These are phyloP conservation scores for Solanum phureja DNA, from an alignment of 257 asterid species.

Conservation along the genomic window DNA sequence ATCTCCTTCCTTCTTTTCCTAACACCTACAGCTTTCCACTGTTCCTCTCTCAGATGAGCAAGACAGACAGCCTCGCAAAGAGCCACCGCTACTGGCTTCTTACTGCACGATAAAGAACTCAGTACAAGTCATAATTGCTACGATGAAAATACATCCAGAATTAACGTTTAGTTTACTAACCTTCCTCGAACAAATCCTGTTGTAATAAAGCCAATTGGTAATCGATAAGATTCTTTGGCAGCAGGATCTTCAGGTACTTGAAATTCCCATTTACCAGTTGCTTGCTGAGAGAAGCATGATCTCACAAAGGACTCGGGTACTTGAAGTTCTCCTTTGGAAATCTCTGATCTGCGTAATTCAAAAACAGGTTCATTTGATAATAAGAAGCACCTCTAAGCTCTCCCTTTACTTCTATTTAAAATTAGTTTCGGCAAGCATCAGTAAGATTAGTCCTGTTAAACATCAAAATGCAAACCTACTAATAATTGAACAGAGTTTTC, in stretches of 20 bases:
- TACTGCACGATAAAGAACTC: constrained; percentile 35
- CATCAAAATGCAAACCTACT: not conserved
- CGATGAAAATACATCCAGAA: not conserved
- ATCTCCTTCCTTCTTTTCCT: constrained; percentile 61
- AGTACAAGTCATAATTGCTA: not conserved
- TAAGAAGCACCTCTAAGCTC: not conserved
- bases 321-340: constrained; percentile 37
- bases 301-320: constrained; percentile 36
- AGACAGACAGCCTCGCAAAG: constrained; percentile 65
- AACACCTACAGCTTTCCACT: constrained; percentile 42
- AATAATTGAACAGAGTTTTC: not conserved
- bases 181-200: constrained; percentile 87
- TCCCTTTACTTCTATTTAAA: not conserved
- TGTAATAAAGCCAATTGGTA: constrained; percentile 78
- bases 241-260: constrained; percentile 42
- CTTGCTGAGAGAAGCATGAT: constrained; percentile 39
- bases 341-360: constrained; percentile 36
- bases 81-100: constrained; percentile 56
- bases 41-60: constrained; percentile 57
- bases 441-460: not conserved
- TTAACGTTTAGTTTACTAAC: constrained; percentile 17
- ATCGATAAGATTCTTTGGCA: constrained; percentile 29
- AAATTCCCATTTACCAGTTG: constrained; percentile 61
- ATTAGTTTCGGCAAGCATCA: not conserved
- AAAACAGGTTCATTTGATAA: not conserved